A percentile compares a stretch with the other conserved stretches of the same genome.
Evolutionary conservation across 768 basidiomycete genomes (phyloP).

Genomic region (Phallus indusiatus): DNA sequence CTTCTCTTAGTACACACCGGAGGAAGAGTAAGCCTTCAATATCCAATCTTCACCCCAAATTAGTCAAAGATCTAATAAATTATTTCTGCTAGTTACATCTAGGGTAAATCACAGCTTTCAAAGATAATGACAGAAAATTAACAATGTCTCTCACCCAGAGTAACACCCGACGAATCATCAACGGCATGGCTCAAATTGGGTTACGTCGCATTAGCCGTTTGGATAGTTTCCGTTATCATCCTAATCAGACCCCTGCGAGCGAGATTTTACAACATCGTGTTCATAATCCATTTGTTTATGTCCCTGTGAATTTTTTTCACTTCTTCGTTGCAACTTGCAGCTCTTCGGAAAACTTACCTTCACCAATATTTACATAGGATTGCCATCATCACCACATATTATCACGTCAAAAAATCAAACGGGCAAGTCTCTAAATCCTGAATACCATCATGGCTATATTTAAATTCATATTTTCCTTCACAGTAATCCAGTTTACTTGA

Average conservation of each 20-base stretch:
- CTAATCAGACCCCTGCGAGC: slow-evolving; percentile 6
- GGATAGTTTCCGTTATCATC: slow-evolving; percentile 1
- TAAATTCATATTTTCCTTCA: not conserved
- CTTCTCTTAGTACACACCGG: slow-evolving; percentile 9
- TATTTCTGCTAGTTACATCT: not conserved
- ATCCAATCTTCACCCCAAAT: not conserved
- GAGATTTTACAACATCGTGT: slow-evolving; percentile 8
- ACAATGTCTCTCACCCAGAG: not conserved
- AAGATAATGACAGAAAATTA: not conserved
- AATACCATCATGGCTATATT: not conserved
- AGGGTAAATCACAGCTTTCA: not conserved
- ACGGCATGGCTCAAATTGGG: not conserved
- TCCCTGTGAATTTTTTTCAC: slow-evolving; percentile 1
- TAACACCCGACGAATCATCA: not conserved
- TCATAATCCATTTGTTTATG: slow-evolving; percentile 7
- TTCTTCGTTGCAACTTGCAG: too few relatives aligned
- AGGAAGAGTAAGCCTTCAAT: not conserved
- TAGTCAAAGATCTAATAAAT: not conserved
- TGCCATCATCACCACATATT: slow-evolving; percentile 5
- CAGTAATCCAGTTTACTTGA: not conserved
- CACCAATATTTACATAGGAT: not conserved
- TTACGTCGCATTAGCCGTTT: not conserved
- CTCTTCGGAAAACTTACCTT: too few relatives aligned
- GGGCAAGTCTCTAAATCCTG: slow-evolving; percentile 12
- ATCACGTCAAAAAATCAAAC: slow-evolving; percentile 1